Evolutionary conservation across 2,329 filamentous ascomycete genomes (phyloP).

Genomic region (Macrophomina phaseolina): DNA sequence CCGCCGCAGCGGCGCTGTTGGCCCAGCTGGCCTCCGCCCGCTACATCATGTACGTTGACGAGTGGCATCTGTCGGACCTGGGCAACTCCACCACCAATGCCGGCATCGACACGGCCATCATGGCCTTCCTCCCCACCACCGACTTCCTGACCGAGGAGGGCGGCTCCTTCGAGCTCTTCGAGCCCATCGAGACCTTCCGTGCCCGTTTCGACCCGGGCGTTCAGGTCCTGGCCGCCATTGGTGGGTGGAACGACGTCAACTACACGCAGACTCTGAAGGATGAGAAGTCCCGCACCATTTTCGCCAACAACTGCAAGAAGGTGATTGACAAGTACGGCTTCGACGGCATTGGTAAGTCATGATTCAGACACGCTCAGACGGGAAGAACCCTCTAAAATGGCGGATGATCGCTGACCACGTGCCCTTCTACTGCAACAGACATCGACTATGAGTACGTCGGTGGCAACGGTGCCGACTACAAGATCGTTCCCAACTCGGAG

Average conservation of each 20-base stretch:
- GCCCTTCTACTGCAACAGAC: conserved; percentile 48
- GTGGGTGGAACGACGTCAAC: conserved; percentile 73
- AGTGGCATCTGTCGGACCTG: conserved; percentile 20
- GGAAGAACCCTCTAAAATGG: neutral
- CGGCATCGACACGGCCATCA: conserved; percentile 43
- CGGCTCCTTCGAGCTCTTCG: conserved; percentile 60
- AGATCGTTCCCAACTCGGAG: conserved; percentile 60
- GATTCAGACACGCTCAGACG: neutral
- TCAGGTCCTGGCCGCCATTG: conserved; percentile 73
- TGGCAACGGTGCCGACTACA: conserved; percentile 74
- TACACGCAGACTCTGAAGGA: conserved; percentile 32
- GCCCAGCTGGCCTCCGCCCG: conserved; percentile 14
- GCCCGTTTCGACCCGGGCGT: conserved; percentile 60
- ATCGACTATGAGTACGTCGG: conserved; percentile 71
- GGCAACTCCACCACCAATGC: conserved; percentile 31
- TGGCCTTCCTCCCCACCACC: conserved; percentile 47
- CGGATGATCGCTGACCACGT: neutral
- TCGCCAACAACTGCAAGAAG: conserved; percentile 67
- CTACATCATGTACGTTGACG: conserved; percentile 26
- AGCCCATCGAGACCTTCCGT: conserved; percentile 58
- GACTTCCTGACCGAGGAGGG: conserved; percentile 35
- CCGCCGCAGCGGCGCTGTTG: conserved; percentile 14
- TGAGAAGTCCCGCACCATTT: conserved; percentile 57
- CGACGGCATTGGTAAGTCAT: conserved; percentile 64
- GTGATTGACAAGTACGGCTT: conserved; percentile 68